These are phyloP conservation scores for Prunus mume DNA, from an alignment of 306 rosid species.

Conservation along the genomic window DNA sequence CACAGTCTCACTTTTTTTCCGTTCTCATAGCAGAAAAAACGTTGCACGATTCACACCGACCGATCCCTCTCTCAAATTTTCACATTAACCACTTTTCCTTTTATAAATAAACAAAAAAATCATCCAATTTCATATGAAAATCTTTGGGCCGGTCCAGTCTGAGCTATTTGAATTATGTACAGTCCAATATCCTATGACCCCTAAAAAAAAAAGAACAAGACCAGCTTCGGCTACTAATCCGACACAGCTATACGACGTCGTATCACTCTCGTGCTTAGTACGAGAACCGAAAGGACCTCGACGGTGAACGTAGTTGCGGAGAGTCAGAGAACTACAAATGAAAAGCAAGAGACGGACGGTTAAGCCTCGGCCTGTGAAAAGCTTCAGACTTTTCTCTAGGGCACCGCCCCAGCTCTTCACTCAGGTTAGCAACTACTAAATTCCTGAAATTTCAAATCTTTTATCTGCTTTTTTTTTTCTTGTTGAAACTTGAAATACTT, in stretches of 20 bases:
- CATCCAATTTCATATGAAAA: no score
- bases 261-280: background rate
- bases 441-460: background rate
- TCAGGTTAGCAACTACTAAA: slow-evolving; percentile 10
- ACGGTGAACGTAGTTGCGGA: background rate
- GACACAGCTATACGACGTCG: background rate
- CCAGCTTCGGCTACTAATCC: background rate
- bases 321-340: background rate
- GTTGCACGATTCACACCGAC: background rate
- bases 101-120: no score
- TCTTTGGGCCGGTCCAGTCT: background rate
- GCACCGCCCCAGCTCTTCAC: slow-evolving; percentile 7
- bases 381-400: background rate
- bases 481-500: background rate
- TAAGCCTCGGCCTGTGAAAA: background rate
- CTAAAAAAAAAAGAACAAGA: no score
- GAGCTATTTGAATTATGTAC: no score
- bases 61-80: background rate
- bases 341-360: background rate
- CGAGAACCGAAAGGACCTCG: background rate
- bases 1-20: background rate
- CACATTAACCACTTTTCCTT: background rate
- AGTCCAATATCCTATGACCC: background rate
- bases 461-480: background rate
- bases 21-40: background rate